These are phyloP conservation scores for Wickerhamiella qilinensis DNA, from an alignment of 805 yeast species.

Conservation along the genomic window DNA sequence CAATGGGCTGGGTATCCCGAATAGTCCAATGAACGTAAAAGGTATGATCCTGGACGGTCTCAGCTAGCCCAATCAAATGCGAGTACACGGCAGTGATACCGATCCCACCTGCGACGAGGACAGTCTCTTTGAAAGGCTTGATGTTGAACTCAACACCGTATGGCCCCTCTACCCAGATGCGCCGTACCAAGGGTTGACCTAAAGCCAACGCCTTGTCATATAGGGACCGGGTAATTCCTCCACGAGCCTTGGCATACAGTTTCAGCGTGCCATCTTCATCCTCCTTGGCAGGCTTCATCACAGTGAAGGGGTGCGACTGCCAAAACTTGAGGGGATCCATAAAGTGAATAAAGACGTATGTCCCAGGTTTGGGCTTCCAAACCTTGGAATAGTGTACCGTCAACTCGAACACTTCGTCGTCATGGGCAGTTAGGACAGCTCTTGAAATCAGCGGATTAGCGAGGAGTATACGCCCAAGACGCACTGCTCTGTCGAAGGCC, in stretches of 20 bases:
- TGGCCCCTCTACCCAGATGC: constrained; percentile 41
- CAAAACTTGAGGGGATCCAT: constrained; percentile 34
- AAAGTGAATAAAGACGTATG: constrained; percentile 38
- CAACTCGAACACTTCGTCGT: constrained; percentile 22
- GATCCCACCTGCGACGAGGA: constrained; percentile 41
- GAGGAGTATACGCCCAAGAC: constrained; percentile 34
- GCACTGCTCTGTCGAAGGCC: constrained; percentile 45
- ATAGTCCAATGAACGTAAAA: constrained; percentile 47
- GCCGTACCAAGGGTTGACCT: constrained; percentile 14
- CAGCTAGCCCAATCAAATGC: constrained; percentile 2
- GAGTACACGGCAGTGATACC: constrained; percentile 38
- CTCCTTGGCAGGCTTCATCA: constrained; percentile 16
- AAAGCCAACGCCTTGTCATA: constrained; percentile 3
- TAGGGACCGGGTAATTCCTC: constrained; percentile 10
- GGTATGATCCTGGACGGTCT: constrained; percentile 12
- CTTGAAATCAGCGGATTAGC: constrained; percentile 3
- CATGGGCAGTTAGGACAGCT: constrained; percentile 3
- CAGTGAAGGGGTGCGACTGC: constrained; percentile 64
- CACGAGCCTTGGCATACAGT: constrained; percentile 8
- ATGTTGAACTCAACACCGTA: constrained; percentile 28
- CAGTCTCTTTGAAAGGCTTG: constrained; percentile 24
- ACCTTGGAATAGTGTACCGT: constrained; percentile 24
- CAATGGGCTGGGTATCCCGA: constrained; percentile 33
- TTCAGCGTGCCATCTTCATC: constrained; percentile 1
- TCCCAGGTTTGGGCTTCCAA: constrained; percentile 37